A percentile compares a stretch with the other conserved stretches of the same genome.
These are phyloP conservation scores for Aspergillus aculeatinus DNA, from an alignment of 2,329 filamentous ascomycete species.

Conservation along the genomic window DNA sequence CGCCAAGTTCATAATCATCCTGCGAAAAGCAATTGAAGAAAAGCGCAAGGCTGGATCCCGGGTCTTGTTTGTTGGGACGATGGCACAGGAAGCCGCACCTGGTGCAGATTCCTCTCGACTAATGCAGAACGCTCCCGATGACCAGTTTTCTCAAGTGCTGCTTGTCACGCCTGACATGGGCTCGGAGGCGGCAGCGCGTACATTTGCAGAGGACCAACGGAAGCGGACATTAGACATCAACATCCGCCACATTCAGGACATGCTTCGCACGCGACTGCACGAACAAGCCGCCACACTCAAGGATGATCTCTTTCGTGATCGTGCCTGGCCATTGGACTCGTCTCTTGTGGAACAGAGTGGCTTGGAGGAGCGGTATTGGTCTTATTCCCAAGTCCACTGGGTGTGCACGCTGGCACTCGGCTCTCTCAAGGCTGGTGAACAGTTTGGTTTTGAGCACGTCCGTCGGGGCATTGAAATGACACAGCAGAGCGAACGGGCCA, in stretches of 20 bases:
- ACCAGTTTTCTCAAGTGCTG: conserved; percentile 54
- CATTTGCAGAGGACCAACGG: conserved; percentile 51
- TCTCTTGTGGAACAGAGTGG: conserved; percentile 36
- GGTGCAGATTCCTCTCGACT: conserved; percentile 45
- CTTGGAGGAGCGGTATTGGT: conserved; percentile 56
- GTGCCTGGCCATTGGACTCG: conserved; percentile 32
- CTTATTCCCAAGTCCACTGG: conserved; percentile 61
- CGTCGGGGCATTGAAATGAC: conserved; percentile 37
- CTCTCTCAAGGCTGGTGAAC: conserved; percentile 43
- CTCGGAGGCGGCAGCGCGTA: conserved; percentile 36
- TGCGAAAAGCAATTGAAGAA: conserved; percentile 70
- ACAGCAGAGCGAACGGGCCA: conserved; percentile 43
- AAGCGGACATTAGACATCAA: conserved; percentile 58
- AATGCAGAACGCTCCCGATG: conserved; percentile 47
- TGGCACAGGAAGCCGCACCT: conserved; percentile 50
- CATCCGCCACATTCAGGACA: conserved; percentile 62
- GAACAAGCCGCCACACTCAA: conserved; percentile 32
- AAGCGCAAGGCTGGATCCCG: conserved; percentile 69
- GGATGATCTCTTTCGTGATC: conserved; percentile 31
- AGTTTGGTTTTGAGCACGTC: conserved; percentile 41
- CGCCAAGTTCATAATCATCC: conserved; percentile 64
- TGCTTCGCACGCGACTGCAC: conserved; percentile 51
- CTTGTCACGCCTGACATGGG: conserved; percentile 53
- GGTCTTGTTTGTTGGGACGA: conserved; percentile 78
- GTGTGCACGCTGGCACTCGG: conserved; percentile 57